Base-by-base conservation (phyloP, 2,329 filamentous ascomycete species). In the Pseudogymnoascus sp. region DNA sequence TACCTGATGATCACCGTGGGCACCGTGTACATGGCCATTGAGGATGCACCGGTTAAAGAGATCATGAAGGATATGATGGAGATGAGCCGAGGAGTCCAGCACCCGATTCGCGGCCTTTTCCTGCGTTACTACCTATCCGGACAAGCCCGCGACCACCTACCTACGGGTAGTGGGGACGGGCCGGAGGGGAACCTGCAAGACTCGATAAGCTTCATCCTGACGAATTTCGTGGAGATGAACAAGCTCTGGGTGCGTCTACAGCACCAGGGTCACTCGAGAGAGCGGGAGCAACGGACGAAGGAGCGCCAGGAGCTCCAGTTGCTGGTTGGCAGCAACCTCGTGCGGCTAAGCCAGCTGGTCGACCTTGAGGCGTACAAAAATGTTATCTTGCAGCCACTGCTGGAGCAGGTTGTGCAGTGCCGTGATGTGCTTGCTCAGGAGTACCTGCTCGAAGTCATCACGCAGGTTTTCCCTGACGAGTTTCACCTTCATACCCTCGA, bases 51-150 rank as follows among this genome's bases (percentile, higher is more conserved):
- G 0, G 94, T 99, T 68, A 99, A 99, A 77, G 94, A 99, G 79
- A 91, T 99, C 65, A 99, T 99, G 94, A 99, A 99, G 77, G 94
- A 99, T 75, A 99, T 99, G 94, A 99, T 99, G 94, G 94, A 99
- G 76, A 99, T 99, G 94, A 97, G 91, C 76, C 85, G 94, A 65
- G 94, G 94, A 61, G 92, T 99, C 20, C 94, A 99, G 72, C 94
- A 99, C 75, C 94, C 94, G 14, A 92, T 97, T 65, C 90, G 94
- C 62, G 94, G 94, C 15, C 80, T 99, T 61, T 99, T 99, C 73
- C 77, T 99, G 70, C 87, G 94, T 71, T 99, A 99, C 76, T 99
- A 97, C 72, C 83, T 99, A 59, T 94, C 91, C 22, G 93, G 94
- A 37, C 94, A 99, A 77, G 93, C 94, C 38, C 84, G 94, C 70